These are phyloP conservation scores for Flaveria robusta DNA, from an alignment of 129 eudicot species.

Conservation along the genomic window DNA sequence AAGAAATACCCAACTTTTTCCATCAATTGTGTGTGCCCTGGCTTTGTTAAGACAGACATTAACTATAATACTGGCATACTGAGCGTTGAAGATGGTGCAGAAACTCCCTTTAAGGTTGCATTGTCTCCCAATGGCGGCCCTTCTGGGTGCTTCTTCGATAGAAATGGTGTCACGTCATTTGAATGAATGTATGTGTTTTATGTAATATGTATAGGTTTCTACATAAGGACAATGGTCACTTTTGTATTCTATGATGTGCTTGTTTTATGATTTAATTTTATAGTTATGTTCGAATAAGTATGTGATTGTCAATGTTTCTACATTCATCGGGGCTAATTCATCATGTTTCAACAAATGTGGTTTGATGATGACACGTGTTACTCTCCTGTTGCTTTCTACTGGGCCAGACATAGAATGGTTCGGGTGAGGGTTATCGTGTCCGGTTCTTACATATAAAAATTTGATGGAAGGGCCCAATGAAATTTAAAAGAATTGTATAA, in stretches of 20 bases:
- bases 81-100: constrained; percentile 51
- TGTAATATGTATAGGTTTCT: background rate
- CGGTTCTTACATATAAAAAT: too few species aligned
- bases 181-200: constrained; percentile 12
- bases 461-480: too few species aligned
- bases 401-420: too few species aligned
- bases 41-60: constrained; percentile 52
- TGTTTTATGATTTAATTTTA: background rate
- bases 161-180: constrained; percentile 43
- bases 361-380: too few species aligned
- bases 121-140: constrained; percentile 42
- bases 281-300: background rate
- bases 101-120: constrained; percentile 40
- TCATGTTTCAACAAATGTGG: too few species aligned
- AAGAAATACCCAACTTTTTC: constrained; percentile 44
- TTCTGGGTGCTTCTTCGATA: constrained; percentile 43
- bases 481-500: too few species aligned
- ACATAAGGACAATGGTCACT: background rate
- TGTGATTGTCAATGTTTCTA: too few species aligned
- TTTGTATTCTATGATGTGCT: background rate
- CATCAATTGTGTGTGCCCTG: constrained; percentile 61
- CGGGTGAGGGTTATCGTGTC: too few species aligned
- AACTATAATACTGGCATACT: constrained; percentile 41
- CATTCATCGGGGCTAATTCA: too few species aligned
- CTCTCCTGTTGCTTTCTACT: too few species aligned